phyloP scores from a whole-genome alignment of 805 yeast genomes.

The Wickerhamiella occidentalis region DNA sequence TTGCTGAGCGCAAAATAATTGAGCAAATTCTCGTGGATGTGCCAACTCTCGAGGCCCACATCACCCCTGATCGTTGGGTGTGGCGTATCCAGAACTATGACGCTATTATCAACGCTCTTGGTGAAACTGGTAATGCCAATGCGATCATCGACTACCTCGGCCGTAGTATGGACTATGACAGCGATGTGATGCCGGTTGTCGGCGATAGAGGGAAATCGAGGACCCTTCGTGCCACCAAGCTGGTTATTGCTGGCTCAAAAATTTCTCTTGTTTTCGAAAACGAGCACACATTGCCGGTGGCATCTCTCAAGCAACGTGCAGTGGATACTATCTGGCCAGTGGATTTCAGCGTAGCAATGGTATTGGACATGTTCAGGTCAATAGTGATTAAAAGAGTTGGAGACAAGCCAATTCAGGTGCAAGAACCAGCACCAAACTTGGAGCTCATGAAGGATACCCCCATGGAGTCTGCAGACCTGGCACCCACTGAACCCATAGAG shows the following conservation, averaged over 20 bases:
- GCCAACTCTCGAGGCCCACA: not conserved
- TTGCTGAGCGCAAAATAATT: constrained; percentile 17
- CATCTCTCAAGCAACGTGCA: constrained; percentile 2
- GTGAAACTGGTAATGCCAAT: not conserved
- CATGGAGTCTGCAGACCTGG: too few species aligned
- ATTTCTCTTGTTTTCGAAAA: not conserved
- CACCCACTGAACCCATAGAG: too few species aligned
- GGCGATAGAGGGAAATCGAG: not conserved
- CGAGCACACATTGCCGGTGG: not conserved
- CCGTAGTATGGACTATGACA: not conserved
- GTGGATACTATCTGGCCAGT: not conserved
- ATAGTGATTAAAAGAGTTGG: not conserved
- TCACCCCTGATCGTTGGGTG: constrained; percentile 12
- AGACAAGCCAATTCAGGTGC: not conserved
- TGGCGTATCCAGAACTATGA: constrained; percentile 5
- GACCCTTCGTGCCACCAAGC: not conserved
- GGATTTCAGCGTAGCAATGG: not conserved
- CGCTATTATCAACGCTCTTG: not conserved
- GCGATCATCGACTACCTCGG: not conserved
- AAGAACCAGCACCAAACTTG: not conserved
- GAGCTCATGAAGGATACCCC: not conserved
- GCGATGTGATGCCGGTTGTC: not conserved
- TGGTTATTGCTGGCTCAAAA: not conserved
- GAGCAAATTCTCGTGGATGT: constrained; percentile 9
- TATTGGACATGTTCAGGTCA: not conserved